A percentile compares a stretch with the other conserved stretches of the same genome.
Evolutionary conservation across 176 grass and related monocot genomes (phyloP).

Genomic region (Avena insularis): DNA sequence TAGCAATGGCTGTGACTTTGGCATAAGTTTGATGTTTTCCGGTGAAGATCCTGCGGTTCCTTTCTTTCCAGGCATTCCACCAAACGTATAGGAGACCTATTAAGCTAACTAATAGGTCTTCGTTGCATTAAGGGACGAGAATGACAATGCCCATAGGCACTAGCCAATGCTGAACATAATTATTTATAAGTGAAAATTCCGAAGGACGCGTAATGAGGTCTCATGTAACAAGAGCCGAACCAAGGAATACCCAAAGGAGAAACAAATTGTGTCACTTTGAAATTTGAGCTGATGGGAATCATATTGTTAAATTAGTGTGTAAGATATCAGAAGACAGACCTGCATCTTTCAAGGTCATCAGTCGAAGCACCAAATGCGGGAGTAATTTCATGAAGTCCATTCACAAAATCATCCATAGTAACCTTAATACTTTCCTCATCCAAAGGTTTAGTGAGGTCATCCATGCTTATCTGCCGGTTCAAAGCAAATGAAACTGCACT

Average conservation of each 20-base stretch:
- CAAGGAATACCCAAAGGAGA: conserved; percentile 1
- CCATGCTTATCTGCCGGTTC: conserved; percentile 93
- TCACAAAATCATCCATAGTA: conserved; percentile 97
- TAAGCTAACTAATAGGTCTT: conserved; percentile 12
- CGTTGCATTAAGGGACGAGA: neutral
- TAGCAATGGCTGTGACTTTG: too few species aligned
- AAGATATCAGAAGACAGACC: conserved; percentile 52
- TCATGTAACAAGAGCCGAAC: neutral
- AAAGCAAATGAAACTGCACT: conserved; percentile 94
- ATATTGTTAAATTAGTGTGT: conserved; percentile 33
- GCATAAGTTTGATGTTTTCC: too few species aligned
- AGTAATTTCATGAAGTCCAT: conserved; percentile 88
- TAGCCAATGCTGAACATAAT: neutral
- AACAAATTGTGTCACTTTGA: conserved; percentile 28
- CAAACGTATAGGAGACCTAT: neutral
- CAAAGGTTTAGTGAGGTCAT: conserved; percentile 86
- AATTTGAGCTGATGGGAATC: neutral
- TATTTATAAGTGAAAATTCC: conserved; percentile 11
- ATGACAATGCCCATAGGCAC: neutral
- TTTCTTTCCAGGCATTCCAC: too few species aligned
- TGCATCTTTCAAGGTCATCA: conserved; percentile 97
- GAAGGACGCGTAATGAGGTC: neutral
- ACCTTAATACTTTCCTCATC: conserved; percentile 98
- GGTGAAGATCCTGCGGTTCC: too few species aligned
- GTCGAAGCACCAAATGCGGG: conserved; percentile 96